These are phyloP conservation scores for Solanum arcanum DNA, from an alignment of 257 asterid genomes.

Conservation along the genomic window DNA sequence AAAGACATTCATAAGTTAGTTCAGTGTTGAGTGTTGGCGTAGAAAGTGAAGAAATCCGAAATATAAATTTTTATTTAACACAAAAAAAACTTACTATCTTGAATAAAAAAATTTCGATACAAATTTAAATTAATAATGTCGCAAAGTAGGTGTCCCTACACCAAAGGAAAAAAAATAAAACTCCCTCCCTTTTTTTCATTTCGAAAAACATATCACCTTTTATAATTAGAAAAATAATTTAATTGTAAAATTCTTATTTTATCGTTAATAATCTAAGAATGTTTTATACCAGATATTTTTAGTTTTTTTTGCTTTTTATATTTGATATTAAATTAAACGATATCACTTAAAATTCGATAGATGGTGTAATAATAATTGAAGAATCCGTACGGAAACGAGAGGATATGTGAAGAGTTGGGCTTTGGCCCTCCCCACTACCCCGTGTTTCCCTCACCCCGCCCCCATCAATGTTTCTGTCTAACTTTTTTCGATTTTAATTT, in stretches of 20 bases:
- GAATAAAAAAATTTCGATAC: fast-evolving
- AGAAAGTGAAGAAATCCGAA: not conserved
- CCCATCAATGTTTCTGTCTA: not conserved
- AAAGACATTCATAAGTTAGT: not conserved
- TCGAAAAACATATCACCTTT: too few species aligned
- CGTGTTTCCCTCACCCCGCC: not conserved
- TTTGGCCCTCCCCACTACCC: not conserved
- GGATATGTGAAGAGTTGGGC: not conserved
- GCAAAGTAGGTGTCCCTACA: not conserved
- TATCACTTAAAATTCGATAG: not conserved
- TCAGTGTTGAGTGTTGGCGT: not conserved
- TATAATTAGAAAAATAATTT: too few species aligned
- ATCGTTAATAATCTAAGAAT: not conserved
- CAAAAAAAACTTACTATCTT: not conserved
- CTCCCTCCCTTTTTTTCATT: too few species aligned
- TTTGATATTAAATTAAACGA: too few species aligned
- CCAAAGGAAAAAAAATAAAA: too few species aligned
- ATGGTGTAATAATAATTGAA: not conserved
- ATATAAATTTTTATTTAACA: too few species aligned
- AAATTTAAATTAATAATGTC: not conserved
- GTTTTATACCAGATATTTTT: too few species aligned
- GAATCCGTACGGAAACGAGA: not conserved
- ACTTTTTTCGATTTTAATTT: not conserved
- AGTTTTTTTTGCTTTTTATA: too few species aligned
- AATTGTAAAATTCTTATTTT: too few species aligned